Evolutionary conservation across 202 grass and related monocot genomes (phyloP), one percentile per base, ranked within the genome.

Genomic region (Eragrostis tef): DNA sequence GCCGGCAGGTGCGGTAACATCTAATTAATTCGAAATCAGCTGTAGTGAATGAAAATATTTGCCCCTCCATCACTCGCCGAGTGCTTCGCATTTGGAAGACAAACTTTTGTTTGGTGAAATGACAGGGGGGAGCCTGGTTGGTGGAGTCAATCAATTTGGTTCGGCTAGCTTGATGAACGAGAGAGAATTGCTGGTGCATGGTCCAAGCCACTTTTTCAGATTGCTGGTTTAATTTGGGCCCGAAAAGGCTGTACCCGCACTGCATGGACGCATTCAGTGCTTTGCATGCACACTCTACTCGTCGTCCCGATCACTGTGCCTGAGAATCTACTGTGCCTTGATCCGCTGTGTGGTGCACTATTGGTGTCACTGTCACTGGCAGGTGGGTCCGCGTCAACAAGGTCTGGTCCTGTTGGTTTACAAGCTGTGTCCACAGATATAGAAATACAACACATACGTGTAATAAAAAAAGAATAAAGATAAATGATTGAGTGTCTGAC

Each of bases 101-200:
- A 54, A 25, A 78, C 26, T 13, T 12, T 26, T 61, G 58, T 61
- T 27, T 61, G 19, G 11, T 53, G 76, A 66, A 29, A 19, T 31
- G 75, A 67, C 69, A 24, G n/a, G 45, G 5, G 60, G n/a, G 1
- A 3, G 9, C 9, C 0, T 2, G 74, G 88, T 86, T 86, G 88
- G 83, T 86, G 84, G 79, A 56, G 62, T 67, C 74, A 79, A 83
- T 90, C 88, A 90, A 83, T 83, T 79, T 48, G 49, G 74, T 73
- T 52, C 29, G 67, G 78, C 20, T 7, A 8, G 51, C 67, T 45
- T 11, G 62, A 68, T 39, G 64, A 43, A 47, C 62, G 46, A 53
- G 19, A 24, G 47, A 62, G 24, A 39, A 53, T 50, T 52, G 76
- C 46, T 50, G 25, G 17, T 78, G 17, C 13, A 86, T 73, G 67